Evolutionary conservation across 1,139 yeast genomes (phyloP).

Genomic region (Geotrichum fermentans): DNA sequence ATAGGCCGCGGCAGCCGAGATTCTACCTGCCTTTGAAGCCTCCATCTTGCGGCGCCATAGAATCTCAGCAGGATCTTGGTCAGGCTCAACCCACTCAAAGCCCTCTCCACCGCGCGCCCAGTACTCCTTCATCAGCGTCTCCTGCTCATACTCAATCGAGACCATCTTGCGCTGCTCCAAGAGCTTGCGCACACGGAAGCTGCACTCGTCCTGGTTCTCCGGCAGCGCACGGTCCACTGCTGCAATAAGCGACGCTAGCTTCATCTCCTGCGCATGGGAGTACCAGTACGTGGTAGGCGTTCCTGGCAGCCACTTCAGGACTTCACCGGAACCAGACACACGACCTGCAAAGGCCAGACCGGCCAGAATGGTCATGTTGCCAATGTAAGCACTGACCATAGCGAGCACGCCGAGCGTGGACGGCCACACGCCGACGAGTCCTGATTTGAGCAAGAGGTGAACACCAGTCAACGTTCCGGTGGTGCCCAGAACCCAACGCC

Average conservation of each 20-base stretch:
- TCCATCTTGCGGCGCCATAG: conserved; percentile 21
- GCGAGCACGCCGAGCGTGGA: conserved; percentile 44
- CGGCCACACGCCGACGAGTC: conserved; percentile 42
- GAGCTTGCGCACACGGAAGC: conserved; percentile 34
- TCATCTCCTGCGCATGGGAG: conserved; percentile 62
- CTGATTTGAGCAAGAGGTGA: conserved; percentile 34
- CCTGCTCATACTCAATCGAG: conserved; percentile 65
- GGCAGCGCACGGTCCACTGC: conserved; percentile 52
- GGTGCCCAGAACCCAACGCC: conserved; percentile 37
- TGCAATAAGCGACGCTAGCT: conserved; percentile 59
- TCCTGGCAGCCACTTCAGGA: conserved; percentile 60
- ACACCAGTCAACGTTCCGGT: conserved; percentile 35
- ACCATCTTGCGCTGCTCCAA: conserved; percentile 30
- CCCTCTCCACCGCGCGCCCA: conserved; percentile 76
- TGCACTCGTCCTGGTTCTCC: conserved; percentile 40
- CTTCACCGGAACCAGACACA: conserved; percentile 56
- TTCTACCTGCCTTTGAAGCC: conserved; percentile 12
- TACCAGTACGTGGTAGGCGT: conserved; percentile 63
- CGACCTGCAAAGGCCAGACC: conserved; percentile 54
- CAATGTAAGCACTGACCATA: conserved; percentile 58
- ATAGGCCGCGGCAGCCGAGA: conserved; percentile 15
- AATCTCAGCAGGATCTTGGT: conserved; percentile 64
- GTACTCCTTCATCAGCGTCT: conserved; percentile 57
- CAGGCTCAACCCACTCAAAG: conserved; percentile 77
- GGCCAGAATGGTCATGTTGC: conserved; percentile 52